Evolutionary conservation across 768 basidiomycete genomes (phyloP), one percentile per base, ranked within the genome.

Genomic region (Nidularia sp.): DNA sequence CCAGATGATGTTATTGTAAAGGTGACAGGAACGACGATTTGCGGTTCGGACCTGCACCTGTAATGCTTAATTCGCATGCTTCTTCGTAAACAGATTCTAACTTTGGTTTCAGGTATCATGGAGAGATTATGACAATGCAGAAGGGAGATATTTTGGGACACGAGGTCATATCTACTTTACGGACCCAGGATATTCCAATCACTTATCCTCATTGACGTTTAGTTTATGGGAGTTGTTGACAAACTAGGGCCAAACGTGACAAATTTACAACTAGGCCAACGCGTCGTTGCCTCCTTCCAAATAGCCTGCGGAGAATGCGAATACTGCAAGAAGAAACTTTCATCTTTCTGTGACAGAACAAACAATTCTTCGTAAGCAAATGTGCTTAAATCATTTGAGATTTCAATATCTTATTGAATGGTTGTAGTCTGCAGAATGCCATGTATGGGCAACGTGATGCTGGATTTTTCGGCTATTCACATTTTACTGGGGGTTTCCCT

Each of bases 261-360:
- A 36, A 80, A 83, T 45, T 66, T 88, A 52, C 68, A 76, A 32
- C 57, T 71, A 9, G 89, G 88, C 15, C 81, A 90, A 59, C 79
- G 87, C 22, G 88, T 90, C 50, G 88, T 90, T n/a, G 78, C 81
- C 0, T 84, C 83, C 2, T 90, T 90, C 80, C 86, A 89, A 61
- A 83, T 86, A 49, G 85, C 86, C 0, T 90, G 88, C 58, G 86
- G 88, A 2, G 74, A 78, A 47, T 89, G 88, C 67, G 65, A 74
- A 44, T 90, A 80, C 66, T 91, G 89, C 78, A 68, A 88, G 66
- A 66, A 89, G 65, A 87, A 86, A 58, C 71, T 86, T 0, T 85
- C 84, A 0, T 84, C 84, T 1, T 81, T 88, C 64, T 92, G 89
- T 62, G 84, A 89, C 52, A 66, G 72, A n/a, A 90, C 86, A 6